Evolutionary conservation across 805 yeast species (phyloP), one percentile per base, ranked within the genome.

Genomic region (Saccharomycopsis sp.): DNA sequence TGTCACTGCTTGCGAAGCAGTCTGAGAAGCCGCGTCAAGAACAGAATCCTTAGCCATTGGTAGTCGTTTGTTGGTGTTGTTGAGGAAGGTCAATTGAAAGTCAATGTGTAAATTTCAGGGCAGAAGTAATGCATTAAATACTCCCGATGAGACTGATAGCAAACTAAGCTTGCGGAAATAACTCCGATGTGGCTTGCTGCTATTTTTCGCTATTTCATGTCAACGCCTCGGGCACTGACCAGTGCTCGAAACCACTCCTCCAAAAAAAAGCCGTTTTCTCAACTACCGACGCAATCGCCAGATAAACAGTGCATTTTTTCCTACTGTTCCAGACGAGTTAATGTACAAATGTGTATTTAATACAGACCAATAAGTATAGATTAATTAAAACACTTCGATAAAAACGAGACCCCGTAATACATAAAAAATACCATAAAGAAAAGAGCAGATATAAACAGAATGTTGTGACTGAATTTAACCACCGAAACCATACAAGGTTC

Each of bases 401-500:
- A 12, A 16, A 44, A 44, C 4, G 48, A 44, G 16, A 44, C 48
- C 48, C 48, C 21, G 48, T 44, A 44, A 44, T 44, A 44, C 48
- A 44, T 44, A 44, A 44, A 29, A 7, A 29, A 44, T 44, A 44
- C 48, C 48, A 44, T 12, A 44, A 44, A 16, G 21, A 16, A n/a
- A 44, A 44, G 48, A 29, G 37, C 37, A 29, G 37, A 29, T 29
- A 29, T 29, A 29, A 29, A 29, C 12, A 29, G 5, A 29, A 29
- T 29, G 37, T 29, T 5, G 37, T 12, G 12, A 29, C 37, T 41
- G 54, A 57, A 70, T 68, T 83, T 86, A 92, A 86, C 97, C 97
- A 83, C 98, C 98, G 88, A 92, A 94, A 91, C 98, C 98, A 77
- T 92, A 92, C 77, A 94, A 86, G 80, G 98, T 94, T 82, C 98